Evolutionary conservation across 345 rosid species (phyloP).

Genomic region (Populus davidiana): DNA sequence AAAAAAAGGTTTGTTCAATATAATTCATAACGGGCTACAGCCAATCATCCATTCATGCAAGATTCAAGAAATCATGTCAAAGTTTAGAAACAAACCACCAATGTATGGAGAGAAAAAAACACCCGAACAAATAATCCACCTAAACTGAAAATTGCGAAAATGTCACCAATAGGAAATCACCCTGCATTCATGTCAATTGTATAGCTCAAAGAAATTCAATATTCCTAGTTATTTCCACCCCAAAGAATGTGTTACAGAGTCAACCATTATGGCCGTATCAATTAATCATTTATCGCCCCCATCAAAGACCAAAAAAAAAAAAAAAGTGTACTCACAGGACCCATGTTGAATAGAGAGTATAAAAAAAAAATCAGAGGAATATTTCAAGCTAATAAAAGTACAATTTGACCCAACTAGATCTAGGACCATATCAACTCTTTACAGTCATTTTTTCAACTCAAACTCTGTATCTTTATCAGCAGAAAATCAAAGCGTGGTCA

Average conservation of each 20-base stretch:
- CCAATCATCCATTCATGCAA: background rate
- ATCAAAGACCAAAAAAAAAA: conserved; percentile 20
- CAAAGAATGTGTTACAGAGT: background rate
- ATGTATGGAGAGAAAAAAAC: background rate
- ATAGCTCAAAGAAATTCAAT: background rate
- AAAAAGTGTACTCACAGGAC: conserved; percentile 18
- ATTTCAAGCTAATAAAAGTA: conserved; percentile 12
- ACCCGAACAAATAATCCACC: background rate
- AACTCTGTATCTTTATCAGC: background rate
- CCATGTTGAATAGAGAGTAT: conserved; percentile 33
- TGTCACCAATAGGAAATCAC: background rate
- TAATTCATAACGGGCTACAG: background rate
- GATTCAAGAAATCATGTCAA: background rate
- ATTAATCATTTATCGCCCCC: conserved; percentile 5
- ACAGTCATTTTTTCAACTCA: conserved; percentile 1
- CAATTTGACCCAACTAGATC: conserved; percentile 8
- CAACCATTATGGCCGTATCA: conserved; percentile 13
- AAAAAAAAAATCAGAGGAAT: conserved; percentile 9
- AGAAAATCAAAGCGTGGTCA: conserved; percentile 15
- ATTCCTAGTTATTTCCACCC: background rate
- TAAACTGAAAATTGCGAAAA: background rate
- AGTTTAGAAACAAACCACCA: background rate
- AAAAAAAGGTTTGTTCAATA: background rate
- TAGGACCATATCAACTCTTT: conserved; percentile 23
- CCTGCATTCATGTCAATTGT: background rate